Evolutionary conservation across 73 alveolate species (phyloP).

Genomic region (Paramecium octaurelia): DNA sequence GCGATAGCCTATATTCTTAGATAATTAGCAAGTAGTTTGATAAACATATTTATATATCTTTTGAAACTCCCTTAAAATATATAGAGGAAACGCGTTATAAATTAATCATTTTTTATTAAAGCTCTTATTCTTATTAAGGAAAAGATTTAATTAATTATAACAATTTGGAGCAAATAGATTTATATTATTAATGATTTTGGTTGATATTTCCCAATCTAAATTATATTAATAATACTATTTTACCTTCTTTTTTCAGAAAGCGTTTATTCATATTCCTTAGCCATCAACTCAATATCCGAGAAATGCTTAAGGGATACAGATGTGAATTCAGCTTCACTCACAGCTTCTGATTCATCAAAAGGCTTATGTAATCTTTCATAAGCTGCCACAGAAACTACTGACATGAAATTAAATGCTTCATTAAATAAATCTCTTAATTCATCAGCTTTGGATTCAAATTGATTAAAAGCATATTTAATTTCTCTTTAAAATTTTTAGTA

Average conservation of each 20-base stretch:
- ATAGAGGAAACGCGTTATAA: neutral
- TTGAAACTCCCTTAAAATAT: neutral
- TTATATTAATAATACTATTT: neutral
- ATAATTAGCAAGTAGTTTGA: neutral
- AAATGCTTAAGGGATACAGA: neutral
- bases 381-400: neutral
- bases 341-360: neutral
- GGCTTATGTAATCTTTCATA: neutral
- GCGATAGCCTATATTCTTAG: neutral
- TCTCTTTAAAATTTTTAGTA: neutral
- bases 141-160: neutral
- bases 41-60: neutral
- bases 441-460: constrained; percentile 26
- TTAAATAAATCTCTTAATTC: constrained; percentile 21
- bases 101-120: neutral
- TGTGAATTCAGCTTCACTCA: constrained; percentile 17
- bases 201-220: neutral
- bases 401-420: constrained; percentile 42
- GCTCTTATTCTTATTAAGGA: neutral
- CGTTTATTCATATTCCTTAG: neutral
- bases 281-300: neutral
- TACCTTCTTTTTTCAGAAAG: constrained; percentile 29
- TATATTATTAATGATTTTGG: neutral
- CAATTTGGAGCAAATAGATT: neutral
- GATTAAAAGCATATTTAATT: neutral